Base-by-base conservation (phyloP, 805 yeast species). In the Barnettozyma californica region DNA sequence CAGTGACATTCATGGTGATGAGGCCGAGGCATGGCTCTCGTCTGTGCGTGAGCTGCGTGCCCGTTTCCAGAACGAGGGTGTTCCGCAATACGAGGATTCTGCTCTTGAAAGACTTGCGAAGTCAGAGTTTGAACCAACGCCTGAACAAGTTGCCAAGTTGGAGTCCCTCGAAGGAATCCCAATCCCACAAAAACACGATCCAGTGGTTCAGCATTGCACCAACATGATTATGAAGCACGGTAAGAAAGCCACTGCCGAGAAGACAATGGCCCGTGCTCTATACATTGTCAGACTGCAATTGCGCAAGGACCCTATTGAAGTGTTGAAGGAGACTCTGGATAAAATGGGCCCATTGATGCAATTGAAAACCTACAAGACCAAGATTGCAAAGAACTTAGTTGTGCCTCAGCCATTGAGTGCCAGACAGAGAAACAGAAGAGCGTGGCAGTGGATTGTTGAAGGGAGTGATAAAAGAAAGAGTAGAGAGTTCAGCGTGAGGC, bases 221-320 rank as follows among this genome's bases (percentile, higher is more conserved):
- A 90, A 90, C 63, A 75, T 90, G 70, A 81, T 94, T 52, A 94
- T 94, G 98, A 81, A 87, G 62, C 83, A 88, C 63, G 99, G 99
- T 39, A 83, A 83, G 66, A 94, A 91, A 66, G 78, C 87, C 47
- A 70, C 74, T 44, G 97, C 98, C 0, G 84, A 83, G 62, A 83
- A 77, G 57, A 74, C 76, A 43, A 73, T 94, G 48, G 77, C 84
- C 46, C 77, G 84, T 62, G 95, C 97, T 0, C 73, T 94, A 45
- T 90, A 91, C 62, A 70, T 91, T 43, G 84, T 83, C 38, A 87
- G 78, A 66, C 75, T 89, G 55, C 80, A 83, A 60, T 72, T 80
- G 13, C 78, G 96, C 66, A 63, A 73, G 56, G 92, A 94, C 64
- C 98, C 98, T 3, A 83, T 91, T 21, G 77, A 77, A 40, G 74